Conservation (phyloP, 2,329 filamentous ascomycete genomes). For the Furcasterigmium sp. region DNA sequence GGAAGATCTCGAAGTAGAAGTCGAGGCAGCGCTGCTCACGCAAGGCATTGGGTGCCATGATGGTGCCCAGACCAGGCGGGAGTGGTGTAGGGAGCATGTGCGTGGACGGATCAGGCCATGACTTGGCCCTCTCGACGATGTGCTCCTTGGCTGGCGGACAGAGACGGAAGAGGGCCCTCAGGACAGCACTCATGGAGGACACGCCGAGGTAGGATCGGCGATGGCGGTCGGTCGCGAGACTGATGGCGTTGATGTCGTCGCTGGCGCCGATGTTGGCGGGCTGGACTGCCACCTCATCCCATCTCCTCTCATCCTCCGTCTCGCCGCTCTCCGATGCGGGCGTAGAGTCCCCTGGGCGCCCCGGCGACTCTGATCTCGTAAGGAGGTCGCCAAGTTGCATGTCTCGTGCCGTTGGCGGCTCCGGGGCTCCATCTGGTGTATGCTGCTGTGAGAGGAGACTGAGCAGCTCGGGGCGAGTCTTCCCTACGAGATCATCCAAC, state of each 20-base stretch:
- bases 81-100: constrained; percentile 22
- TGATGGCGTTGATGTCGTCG: constrained; percentile 25
- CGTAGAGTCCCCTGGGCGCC: constrained; percentile 14
- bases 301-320: constrained; percentile 18
- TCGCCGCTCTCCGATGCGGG: constrained; percentile 20
- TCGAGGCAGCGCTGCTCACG: constrained; percentile 41
- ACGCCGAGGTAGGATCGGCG: constrained; percentile 58
- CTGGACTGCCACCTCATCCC: constrained; percentile 21
- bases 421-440: background rate
- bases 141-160: constrained; percentile 22
- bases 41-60: constrained; percentile 30
- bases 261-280: constrained; percentile 15
- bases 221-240: constrained; percentile 47
- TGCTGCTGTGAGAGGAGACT: constrained; percentile 6
- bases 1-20: constrained; percentile 57
- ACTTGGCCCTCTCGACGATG: constrained; percentile 17
- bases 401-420: background rate
- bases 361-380: background rate
- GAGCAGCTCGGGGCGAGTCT: constrained; percentile 15
- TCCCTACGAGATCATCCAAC: constrained; percentile 13
- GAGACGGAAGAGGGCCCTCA: constrained; percentile 49
- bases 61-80: constrained; percentile 28
- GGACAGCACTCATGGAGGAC: constrained; percentile 58
- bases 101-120: constrained; percentile 15
- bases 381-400: no score